These are phyloP conservation scores for Petasospora fabianii DNA, from an alignment of 1,139 yeast genomes.

Conservation along the genomic window DNA sequence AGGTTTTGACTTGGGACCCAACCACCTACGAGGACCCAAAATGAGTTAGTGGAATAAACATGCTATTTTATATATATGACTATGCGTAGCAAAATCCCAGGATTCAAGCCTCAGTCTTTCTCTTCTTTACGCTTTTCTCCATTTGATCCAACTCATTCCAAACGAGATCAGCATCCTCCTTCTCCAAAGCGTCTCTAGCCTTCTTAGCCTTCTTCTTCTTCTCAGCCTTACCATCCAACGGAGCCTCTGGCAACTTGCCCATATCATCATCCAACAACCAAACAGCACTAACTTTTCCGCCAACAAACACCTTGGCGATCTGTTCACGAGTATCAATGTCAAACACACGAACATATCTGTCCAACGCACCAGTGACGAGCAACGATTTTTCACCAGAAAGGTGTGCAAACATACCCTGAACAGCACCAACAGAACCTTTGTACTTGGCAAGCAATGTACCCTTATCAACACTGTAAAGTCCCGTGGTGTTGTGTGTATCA, in stretches of 20 bases:
- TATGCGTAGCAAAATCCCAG: too few species aligned
- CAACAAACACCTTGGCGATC: slow-evolving; percentile 69
- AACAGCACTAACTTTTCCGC: slow-evolving; percentile 65
- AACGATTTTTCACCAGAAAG: slow-evolving; percentile 14
- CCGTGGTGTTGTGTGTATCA: slow-evolving; percentile 55
- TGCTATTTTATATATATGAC: neutral
- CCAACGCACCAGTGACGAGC: slow-evolving; percentile 74
- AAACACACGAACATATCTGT: slow-evolving; percentile 78
- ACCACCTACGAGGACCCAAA: slow-evolving; percentile 19
- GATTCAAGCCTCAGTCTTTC: slow-evolving; percentile 13
- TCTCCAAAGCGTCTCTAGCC: slow-evolving; percentile 27
- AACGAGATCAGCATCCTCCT: slow-evolving; percentile 29
- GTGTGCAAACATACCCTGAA: slow-evolving; percentile 30
- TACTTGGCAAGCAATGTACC: slow-evolving; percentile 41
- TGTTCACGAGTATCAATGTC: slow-evolving; percentile 54
- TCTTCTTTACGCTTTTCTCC: slow-evolving; percentile 21
- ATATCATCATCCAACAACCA: slow-evolving; percentile 39
- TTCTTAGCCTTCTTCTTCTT: slow-evolving; percentile 17
- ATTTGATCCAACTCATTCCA: slow-evolving; percentile 27
- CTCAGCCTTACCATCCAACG: slow-evolving; percentile 35
- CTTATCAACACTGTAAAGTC: slow-evolving; percentile 44
- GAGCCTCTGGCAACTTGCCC: slow-evolving; percentile 14
- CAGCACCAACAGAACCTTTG: slow-evolving; percentile 44
- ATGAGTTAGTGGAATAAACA: neutral
- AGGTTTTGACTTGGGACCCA: slow-evolving; percentile 29